Base-by-base conservation (phyloP, 2,329 filamentous ascomycete genomes). In the Bipolaris sorokiniana region DNA sequence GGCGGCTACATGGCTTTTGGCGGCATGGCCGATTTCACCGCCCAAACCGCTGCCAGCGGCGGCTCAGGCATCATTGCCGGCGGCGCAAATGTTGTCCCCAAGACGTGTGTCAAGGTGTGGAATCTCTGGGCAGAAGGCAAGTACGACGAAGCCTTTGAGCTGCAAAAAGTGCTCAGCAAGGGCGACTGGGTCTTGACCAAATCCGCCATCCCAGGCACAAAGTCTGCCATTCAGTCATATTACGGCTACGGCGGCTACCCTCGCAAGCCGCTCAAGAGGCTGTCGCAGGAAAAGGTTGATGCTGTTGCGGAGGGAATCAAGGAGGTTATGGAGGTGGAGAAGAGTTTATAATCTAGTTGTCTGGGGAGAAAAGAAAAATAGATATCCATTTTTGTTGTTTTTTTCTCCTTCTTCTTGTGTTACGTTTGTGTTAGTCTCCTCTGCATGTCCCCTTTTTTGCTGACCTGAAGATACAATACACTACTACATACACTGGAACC, bases 41-140 rank as follows among this genome's bases (percentile, higher is more conserved):
- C 91, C 26, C 92, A 94, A 79, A 94, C 91, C 1, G 83, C 93
- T 4, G 83, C 89, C 59, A 90, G 86, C 46, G 91, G 91, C 46
- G 91, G 91, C 41, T 89, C 86, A 54, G 91, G 92, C 31, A 92
- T 95, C 76, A 95, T 96, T 69, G 91, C 90, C 15, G 92, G 92
- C 18, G 88, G 90, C 40, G 92, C 91, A 59, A 96, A 96, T 72
- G 87, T 96, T 56, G 87, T 94, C 77, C 92, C 92, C 48, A 92
- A 93, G 80, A 82, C 90, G 6, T 93, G 91, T 71, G 89, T 90
- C 48, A 86, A 85, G 73, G 86, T 96, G 26, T 92, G 90, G 88
- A 84, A 91, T 71, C 81, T 94, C 51, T 94, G 89, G 75, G 81
- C 81, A 7, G 82, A 88, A 68, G 91, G 90, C 41, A 89, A 91